A percentile compares a stretch with the other conserved stretches of the same genome.
Conservation (phyloP, 805 yeast genomes). For the Tetrapisispora nanseiensis region DNA sequence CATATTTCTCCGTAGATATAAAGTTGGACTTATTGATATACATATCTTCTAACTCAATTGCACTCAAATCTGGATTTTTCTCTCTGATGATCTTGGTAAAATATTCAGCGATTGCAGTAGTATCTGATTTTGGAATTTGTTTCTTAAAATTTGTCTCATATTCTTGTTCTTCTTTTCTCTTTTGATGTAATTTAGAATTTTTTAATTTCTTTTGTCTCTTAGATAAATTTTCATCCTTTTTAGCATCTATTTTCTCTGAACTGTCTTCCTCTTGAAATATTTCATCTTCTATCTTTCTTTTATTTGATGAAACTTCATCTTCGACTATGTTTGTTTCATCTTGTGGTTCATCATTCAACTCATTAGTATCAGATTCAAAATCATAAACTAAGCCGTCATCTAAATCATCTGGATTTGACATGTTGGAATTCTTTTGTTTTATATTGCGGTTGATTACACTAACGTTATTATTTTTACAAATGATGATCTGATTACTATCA, state of each 20-base stretch:
- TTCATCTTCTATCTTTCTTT: constrained; percentile 11
- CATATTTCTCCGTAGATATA: constrained; percentile 52
- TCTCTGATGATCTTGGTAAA: constrained; percentile 53
- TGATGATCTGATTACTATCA: no score
- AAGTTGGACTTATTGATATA: constrained; percentile 49
- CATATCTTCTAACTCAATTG: constrained; percentile 62
- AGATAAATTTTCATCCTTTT: constrained; percentile 17
- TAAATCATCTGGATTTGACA: constrained; percentile 52
- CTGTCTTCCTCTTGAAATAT: background rate
- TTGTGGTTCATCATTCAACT: constrained; percentile 26
- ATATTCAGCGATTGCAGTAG: constrained; percentile 57
- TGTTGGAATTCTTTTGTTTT: constrained; percentile 1
- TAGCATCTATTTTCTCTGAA: constrained; percentile 3
- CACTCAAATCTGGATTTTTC: constrained; percentile 56
- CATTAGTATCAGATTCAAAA: constrained; percentile 22
- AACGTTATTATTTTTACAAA: no score
- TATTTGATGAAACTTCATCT: constrained; percentile 9
- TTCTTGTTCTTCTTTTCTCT: constrained; percentile 60
- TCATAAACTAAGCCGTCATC: constrained; percentile 69
- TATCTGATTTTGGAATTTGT: constrained; percentile 41
- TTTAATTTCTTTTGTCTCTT: constrained; percentile 27
- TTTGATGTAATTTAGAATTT: constrained; percentile 41
- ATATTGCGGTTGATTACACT: background rate
- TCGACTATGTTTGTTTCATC: constrained; percentile 10
- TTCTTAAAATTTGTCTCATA: constrained; percentile 51